Conservation (phyloP, 306 rosid species). For the Astragalus membranaceus region DNA sequence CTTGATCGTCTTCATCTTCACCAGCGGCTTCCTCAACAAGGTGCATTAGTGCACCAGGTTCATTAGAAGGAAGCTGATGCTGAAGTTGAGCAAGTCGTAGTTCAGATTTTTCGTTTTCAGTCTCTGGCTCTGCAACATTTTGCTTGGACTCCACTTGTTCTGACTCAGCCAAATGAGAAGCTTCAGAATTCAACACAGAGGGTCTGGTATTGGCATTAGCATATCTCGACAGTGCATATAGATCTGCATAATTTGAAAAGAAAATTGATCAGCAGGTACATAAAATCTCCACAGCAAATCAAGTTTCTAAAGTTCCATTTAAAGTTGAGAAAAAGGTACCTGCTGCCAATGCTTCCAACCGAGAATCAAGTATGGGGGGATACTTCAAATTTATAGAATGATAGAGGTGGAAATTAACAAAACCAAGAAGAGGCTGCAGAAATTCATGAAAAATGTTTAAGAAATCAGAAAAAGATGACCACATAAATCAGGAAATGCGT, state of each 20-base stretch:
- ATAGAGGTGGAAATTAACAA: slow-evolving; percentile 70
- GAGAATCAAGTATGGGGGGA: slow-evolving; percentile 80
- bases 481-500: not conserved
- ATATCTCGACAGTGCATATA: slow-evolving; percentile 75
- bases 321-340: slow-evolving; percentile 31
- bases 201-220: slow-evolving; percentile 38
- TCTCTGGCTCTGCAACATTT: slow-evolving; percentile 13
- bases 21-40: slow-evolving; percentile 59
- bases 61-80: slow-evolving; percentile 82
- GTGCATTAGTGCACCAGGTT: slow-evolving; percentile 81
- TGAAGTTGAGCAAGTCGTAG: slow-evolving; percentile 92
- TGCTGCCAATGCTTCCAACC: slow-evolving; percentile 74
- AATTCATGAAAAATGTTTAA: not conserved
- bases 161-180: slow-evolving; percentile 36
- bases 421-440: slow-evolving; percentile 66
- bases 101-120: slow-evolving; percentile 53
- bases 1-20: slow-evolving; percentile 69
- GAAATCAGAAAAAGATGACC: not conserved
- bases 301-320: not conserved
- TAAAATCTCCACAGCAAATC: not conserved
- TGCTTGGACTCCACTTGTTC: slow-evolving; percentile 36
- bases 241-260: slow-evolving; percentile 41
- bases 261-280: not conserved
- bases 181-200: slow-evolving; percentile 36
- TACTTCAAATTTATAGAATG: slow-evolving; percentile 72